Conservation (phyloP, 2,329 filamentous ascomycete species). For the Calonectria pteridis region DNA sequence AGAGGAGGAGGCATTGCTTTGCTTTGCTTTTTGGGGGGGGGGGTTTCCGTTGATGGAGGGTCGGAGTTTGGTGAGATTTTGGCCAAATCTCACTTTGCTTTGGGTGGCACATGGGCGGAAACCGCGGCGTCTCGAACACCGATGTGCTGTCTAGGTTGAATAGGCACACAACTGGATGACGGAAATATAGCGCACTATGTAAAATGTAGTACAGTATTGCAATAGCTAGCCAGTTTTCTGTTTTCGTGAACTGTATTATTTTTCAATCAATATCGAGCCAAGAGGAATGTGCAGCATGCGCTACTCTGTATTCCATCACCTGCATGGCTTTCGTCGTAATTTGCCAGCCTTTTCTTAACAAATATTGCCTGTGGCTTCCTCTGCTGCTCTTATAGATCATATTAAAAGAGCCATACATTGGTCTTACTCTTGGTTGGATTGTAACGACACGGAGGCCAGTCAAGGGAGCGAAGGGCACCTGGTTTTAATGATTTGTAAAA, state of each 20-base stretch:
- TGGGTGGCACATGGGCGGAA: not conserved
- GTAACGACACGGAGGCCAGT: too few relatives aligned
- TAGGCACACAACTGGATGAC: not conserved
- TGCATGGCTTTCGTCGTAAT: too few relatives aligned
- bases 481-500: too few relatives aligned
- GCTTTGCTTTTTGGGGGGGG: not conserved
- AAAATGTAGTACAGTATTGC: not conserved
- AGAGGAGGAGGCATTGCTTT: conserved; percentile 23
- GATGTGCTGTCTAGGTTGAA: not conserved
- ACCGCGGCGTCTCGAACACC: not conserved
- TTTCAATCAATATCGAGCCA: not conserved
- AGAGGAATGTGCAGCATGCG: not conserved
- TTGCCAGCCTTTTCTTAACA: too few relatives aligned
- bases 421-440: too few relatives aligned
- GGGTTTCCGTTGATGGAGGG: too few relatives aligned
- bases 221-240: not conserved
- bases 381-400: too few relatives aligned
- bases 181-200: not conserved
- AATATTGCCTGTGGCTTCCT: too few relatives aligned
- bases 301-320: not conserved
- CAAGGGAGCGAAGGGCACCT: too few relatives aligned
- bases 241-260: not conserved
- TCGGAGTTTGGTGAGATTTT: not conserved
- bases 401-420: too few relatives aligned
- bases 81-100: not conserved